Conservation (phyloP, 768 basidiomycete genomes). For the Termitomyces sp. region DNA sequence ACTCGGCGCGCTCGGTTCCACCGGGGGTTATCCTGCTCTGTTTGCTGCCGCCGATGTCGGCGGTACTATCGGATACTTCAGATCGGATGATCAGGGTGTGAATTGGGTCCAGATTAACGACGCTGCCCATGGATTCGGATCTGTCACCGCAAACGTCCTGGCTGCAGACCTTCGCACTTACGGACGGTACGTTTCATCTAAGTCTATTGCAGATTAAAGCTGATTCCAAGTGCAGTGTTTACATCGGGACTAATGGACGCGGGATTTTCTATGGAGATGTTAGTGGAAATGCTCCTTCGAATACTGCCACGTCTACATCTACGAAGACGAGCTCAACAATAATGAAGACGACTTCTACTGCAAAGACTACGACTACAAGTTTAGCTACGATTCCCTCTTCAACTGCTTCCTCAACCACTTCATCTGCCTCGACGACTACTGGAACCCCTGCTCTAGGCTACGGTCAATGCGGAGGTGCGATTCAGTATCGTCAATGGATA, state of each 20-base stretch:
- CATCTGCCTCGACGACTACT: constrained; percentile 24
- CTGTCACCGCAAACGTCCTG: constrained; percentile 37
- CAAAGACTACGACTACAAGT: constrained; percentile 12
- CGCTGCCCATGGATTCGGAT: constrained; percentile 50
- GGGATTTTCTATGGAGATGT: constrained; percentile 49
- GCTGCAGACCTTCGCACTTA: constrained; percentile 49
- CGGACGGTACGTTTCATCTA: constrained; percentile 33
- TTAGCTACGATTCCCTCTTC: constrained; percentile 15
- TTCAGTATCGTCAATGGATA: background rate
- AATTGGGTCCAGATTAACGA: constrained; percentile 60
- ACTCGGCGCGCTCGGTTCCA: constrained; percentile 43
- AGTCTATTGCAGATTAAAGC: background rate
- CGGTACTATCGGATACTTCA: constrained; percentile 46
- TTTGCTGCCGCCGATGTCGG: constrained; percentile 50
- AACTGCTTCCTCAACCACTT: constrained; percentile 16
- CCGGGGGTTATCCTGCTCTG: constrained; percentile 47
- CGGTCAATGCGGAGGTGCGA: constrained; percentile 38
- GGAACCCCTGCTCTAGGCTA: constrained; percentile 23
- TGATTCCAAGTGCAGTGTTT: constrained; percentile 32
- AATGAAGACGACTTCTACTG: constrained; percentile 14
- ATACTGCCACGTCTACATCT: constrained; percentile 17
- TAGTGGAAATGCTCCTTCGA: constrained; percentile 24
- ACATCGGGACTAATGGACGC: constrained; percentile 57
- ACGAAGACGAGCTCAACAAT: constrained; percentile 14
- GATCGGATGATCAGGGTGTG: constrained; percentile 49